A percentile compares a stretch with the other conserved stretches of the same genome.
Evolutionary conservation across 2,329 filamentous ascomycete species (phyloP).

Genomic region (Rasamsonia emersonii): DNA sequence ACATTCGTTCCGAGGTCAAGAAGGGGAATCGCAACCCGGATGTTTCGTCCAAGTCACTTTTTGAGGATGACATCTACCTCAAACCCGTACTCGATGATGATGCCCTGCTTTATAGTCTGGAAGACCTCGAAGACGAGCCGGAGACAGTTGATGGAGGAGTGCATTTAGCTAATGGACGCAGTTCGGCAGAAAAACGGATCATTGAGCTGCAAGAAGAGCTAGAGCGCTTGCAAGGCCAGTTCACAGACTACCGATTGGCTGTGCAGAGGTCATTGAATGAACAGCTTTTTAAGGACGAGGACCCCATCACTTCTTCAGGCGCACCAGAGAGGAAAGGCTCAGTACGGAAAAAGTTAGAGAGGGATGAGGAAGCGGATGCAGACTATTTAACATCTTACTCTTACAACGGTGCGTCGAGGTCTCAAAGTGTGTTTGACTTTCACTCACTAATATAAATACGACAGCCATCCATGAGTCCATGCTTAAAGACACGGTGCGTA

Average conservation of each 20-base stretch:
- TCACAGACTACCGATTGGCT: slow-evolving; percentile 55
- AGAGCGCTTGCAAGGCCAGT: slow-evolving; percentile 51
- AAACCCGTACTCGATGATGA: slow-evolving; percentile 84
- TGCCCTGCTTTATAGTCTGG: slow-evolving; percentile 75
- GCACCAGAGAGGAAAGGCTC: too few relatives aligned
- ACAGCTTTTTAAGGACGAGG: slow-evolving; percentile 52
- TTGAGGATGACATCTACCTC: slow-evolving; percentile 72
- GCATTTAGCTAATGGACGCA: slow-evolving; percentile 5
- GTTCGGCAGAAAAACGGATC: slow-evolving; percentile 38
- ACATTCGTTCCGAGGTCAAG: slow-evolving; percentile 42
- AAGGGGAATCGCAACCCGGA: slow-evolving; percentile 41
- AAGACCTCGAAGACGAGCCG: slow-evolving; percentile 56
- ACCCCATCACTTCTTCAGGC: slow-evolving; percentile 19
- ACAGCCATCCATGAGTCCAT: slow-evolving; percentile 89
- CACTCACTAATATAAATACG: slow-evolving; percentile 8
- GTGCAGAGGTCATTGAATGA: slow-evolving; percentile 60
- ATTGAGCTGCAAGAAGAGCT: slow-evolving; percentile 56
- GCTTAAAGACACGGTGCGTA: slow-evolving; percentile 83
- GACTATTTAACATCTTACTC: slow-evolving; percentile 59
- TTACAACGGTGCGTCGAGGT: slow-evolving; percentile 51
- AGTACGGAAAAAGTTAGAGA: slow-evolving; percentile 2
- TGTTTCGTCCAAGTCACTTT: slow-evolving; percentile 51
- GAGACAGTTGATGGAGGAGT: slow-evolving; percentile 13
- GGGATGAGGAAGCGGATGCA: slow-evolving; percentile 44
- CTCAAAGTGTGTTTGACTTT: not conserved